A percentile compares a stretch with the other conserved stretches of the same genome.
Conservation (phyloP, 2,329 filamentous ascomycete genomes). For the Penicillium sumatraense region DNA sequence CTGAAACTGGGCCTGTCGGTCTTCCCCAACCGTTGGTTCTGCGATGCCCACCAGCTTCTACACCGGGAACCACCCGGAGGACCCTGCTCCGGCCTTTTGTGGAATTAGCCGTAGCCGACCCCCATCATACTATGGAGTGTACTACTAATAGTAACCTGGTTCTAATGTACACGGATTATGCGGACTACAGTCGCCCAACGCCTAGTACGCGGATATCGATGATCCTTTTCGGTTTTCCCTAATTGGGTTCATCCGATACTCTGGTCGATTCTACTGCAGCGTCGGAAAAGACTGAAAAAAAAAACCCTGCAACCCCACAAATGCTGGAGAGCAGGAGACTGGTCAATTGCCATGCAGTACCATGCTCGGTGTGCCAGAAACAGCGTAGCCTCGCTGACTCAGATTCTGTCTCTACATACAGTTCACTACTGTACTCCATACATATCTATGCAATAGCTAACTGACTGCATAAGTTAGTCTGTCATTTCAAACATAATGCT, state of each 20-base stretch:
- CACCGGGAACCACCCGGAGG: slow-evolving; percentile 30
- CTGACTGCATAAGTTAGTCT: too few relatives aligned
- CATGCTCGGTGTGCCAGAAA: slow-evolving; percentile 1
- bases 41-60: slow-evolving; percentile 16
- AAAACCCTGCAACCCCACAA: background rate
- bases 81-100: slow-evolving; percentile 26
- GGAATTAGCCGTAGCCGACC: slow-evolving; percentile 24
- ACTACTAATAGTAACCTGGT: too few relatives aligned
- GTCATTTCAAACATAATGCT: background rate
- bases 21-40: slow-evolving; percentile 11
- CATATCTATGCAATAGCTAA: too few relatives aligned
- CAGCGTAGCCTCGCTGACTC: slow-evolving; percentile 1
- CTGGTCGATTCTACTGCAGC: background rate
- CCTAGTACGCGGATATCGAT: background rate
- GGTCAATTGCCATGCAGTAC: background rate
- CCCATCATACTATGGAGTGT: background rate
- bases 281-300: background rate
- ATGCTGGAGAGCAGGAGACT: background rate
- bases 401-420: background rate
- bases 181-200: slow-evolving; percentile 1
- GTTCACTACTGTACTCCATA: too few relatives aligned
- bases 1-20: slow-evolving; percentile 1
- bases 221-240: slow-evolving; percentile 13
- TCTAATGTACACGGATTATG: background rate
- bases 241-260: slow-evolving; percentile 13